phyloP scores from a whole-genome alignment of 2,329 filamentous ascomycete genomes.

The Botrytis hyacinthi region DNA sequence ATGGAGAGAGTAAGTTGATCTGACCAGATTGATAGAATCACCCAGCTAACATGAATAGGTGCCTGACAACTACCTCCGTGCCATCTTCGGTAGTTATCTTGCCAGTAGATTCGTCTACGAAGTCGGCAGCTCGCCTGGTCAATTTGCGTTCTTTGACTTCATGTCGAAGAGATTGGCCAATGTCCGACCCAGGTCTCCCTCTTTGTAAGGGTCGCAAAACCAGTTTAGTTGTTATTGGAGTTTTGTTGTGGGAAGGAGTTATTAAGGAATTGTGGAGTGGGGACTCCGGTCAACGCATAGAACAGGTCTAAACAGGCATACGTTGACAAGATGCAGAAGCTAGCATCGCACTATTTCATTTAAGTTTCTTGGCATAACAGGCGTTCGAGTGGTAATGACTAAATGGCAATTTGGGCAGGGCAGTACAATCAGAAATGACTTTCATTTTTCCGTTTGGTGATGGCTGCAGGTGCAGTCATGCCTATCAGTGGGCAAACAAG shows the following conservation, averaged over 20 bases:
- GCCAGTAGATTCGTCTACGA: conserved; percentile 96
- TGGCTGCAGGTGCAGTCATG: not conserved
- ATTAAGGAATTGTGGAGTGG: not conserved
- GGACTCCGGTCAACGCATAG: not conserved
- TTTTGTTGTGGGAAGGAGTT: not conserved
- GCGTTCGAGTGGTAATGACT: not conserved
- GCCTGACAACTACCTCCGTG: conserved; percentile 85
- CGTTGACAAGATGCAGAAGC: not conserved
- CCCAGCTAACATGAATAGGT: conserved; percentile 49
- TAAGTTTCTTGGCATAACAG: not conserved
- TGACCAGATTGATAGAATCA: not conserved
- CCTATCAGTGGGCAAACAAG: not conserved
- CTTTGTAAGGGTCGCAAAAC: not conserved
- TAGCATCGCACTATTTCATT: not conserved
- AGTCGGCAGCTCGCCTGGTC: conserved; percentile 86
- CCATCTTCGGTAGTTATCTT: conserved; percentile 94
- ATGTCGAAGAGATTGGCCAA: conserved; percentile 22
- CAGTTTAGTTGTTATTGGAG: not conserved
- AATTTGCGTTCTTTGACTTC: conserved; percentile 98
- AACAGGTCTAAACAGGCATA: not conserved
- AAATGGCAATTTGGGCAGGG: not conserved
- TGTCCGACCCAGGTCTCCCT: conserved; percentile 13
- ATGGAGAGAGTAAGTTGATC: conserved; percentile 63
- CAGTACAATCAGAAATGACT: not conserved
- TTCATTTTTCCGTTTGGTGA: not conserved